A percentile compares a stretch with the other conserved stretches of the same genome.
Conservation (phyloP, 176 grass and related monocot genomes). For the Rhipidocladum racemiflorum region DNA sequence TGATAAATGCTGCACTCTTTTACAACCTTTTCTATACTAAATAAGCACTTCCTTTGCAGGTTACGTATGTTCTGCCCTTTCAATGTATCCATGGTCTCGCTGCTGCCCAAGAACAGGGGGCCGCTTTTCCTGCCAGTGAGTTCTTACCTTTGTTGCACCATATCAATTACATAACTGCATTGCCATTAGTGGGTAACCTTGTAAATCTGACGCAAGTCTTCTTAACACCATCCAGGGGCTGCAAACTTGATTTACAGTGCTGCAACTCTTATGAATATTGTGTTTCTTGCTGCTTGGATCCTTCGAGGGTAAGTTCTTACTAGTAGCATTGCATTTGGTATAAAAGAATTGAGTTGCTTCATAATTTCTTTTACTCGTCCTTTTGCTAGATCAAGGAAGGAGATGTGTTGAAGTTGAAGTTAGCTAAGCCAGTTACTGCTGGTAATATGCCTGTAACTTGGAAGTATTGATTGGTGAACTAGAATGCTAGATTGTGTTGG, state of each 20-base stretch:
- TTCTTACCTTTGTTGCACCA: slow-evolving; percentile 32
- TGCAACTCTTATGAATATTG: slow-evolving; percentile 96
- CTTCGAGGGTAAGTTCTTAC: slow-evolving; percentile 59
- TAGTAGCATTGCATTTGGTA: background rate
- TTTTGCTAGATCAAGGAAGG: slow-evolving; percentile 57
- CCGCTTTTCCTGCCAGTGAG: slow-evolving; percentile 89
- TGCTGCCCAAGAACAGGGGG: slow-evolving; percentile 65
- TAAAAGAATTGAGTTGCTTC: background rate
- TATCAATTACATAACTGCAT: background rate
- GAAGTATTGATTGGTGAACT: background rate
- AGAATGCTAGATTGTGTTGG: slow-evolving; percentile 4
- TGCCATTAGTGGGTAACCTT: background rate
- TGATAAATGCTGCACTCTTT: background rate
- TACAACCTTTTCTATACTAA: background rate
- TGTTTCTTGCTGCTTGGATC: slow-evolving; percentile 92
- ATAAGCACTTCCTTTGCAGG: slow-evolving; percentile 46
- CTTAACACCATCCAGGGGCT: slow-evolving; percentile 57
- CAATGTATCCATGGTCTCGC: slow-evolving; percentile 57
- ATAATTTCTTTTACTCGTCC: slow-evolving; percentile 1
- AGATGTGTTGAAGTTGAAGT: slow-evolving; percentile 65
- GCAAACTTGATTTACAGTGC: slow-evolving; percentile 64
- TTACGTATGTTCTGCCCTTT: slow-evolving; percentile 77
- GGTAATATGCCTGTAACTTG: slow-evolving; percentile 44
- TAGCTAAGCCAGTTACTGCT: slow-evolving; percentile 81
- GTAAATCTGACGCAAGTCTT: slow-evolving; percentile 27